phyloP scores from a whole-genome alignment of 768 basidiomycete species.

The Lentinus tigrinus region DNA sequence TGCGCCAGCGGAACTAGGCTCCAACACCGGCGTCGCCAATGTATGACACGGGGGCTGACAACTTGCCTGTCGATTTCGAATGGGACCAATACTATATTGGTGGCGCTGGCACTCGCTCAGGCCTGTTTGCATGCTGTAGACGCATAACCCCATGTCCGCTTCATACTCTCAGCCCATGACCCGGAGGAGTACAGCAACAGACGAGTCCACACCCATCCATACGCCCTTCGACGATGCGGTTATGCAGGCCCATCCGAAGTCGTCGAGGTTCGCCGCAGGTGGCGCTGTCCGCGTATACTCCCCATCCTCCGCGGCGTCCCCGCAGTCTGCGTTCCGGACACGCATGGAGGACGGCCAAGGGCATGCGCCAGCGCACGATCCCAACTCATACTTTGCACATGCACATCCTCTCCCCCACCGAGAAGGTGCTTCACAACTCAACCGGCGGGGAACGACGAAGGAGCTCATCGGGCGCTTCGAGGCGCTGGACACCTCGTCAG shows the following conservation, averaged over 20 bases:
- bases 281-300: constrained; percentile 2
- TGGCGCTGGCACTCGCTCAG: too few relatives aligned
- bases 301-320: neutral
- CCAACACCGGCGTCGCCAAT: too few relatives aligned
- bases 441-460: constrained; percentile 39
- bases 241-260: neutral
- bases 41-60: too few relatives aligned
- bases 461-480: constrained; percentile 56
- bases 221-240: constrained; percentile 8
- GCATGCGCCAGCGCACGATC: neutral
- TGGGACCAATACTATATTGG: too few relatives aligned
- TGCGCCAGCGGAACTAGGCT: too few relatives aligned
- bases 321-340: neutral
- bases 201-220: constrained; percentile 1
- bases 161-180: constrained; percentile 1
- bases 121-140: too few relatives aligned
- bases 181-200: constrained; percentile 6
- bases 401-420: neutral
- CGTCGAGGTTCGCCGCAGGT: neutral
- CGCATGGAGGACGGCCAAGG: neutral
- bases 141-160: too few relatives aligned
- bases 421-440: neutral
- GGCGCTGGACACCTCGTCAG: constrained; percentile 31
- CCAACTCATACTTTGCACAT: constrained; percentile 1
- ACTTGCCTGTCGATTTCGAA: too few relatives aligned